Evolutionary conservation across 306 rosid species (phyloP), one percentile per base, ranked within the genome.

Genomic region (Acmispon strigosus): DNA sequence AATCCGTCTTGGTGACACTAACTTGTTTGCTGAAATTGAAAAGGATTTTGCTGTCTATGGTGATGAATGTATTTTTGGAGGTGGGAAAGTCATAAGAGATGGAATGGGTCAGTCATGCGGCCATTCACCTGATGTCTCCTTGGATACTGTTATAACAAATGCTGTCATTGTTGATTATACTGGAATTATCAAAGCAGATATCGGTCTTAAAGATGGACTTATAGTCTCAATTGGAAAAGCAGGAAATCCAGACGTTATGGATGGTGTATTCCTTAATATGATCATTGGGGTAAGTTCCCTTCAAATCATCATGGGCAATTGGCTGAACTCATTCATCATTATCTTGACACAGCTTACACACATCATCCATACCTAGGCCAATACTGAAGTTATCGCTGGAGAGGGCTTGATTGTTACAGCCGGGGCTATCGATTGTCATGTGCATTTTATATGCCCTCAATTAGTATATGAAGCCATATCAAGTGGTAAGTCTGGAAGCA

Each of bases 391-490:
- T 75, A 89, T 94, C 76, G 89, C 95, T 5, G 96, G 90, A 58
- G 97, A 91, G 86, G 95, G 97, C 51, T 70, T 86, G 73, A 76
- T 94, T 61, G 62, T 94, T 71, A 94, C 99, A 65, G 96, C 99
- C 18, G 99, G 99, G 37, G 99, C 85, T 43, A 83, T 91, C 67
- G 99, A 94, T 67, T 91, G 92, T 77, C 99, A 94, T 74, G 99
- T 94, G 59, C 99, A 94, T 77, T 91, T 83, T 76, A 89, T 87
- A 77, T 89, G 99, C 85, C 98, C 99, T 51, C 99, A 94, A 62
- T 83, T 87, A 78, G 96, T 72, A 14, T 57, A 78, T 39, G 99
- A 87, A 68, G 92, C 99, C 20, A 78, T 89, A 84, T 78, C 99
- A 72, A 89, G 96, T 57, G 97, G 99, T 94, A 68, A 80, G 87